Evolutionary conservation across 1,139 yeast species (phyloP).

Genomic region (Pichia sp.): DNA sequence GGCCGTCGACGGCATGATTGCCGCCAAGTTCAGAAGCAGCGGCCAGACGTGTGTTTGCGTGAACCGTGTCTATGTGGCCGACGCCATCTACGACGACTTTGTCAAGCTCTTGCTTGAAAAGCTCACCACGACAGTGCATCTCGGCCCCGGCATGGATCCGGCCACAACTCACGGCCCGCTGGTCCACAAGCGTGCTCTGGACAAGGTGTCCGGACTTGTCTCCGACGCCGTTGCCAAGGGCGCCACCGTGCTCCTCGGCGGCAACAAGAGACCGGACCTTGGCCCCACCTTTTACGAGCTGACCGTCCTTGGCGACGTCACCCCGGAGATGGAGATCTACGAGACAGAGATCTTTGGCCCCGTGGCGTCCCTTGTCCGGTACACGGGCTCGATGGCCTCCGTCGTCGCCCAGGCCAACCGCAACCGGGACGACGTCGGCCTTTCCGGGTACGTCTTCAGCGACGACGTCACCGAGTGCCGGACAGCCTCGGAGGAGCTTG

Average conservation of each 20-base stretch:
- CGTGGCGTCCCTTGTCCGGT: conserved; percentile 69
- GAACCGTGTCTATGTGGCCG: conserved; percentile 67
- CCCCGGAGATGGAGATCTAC: conserved; percentile 57
- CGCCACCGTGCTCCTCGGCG: conserved; percentile 61
- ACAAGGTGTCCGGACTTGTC: conserved; percentile 67
- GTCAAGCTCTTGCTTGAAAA: conserved; percentile 43
- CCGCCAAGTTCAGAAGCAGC: conserved; percentile 65
- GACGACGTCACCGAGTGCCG: conserved; percentile 57
- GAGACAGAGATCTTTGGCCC: conserved; percentile 90
- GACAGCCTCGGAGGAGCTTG: conserved; percentile 65
- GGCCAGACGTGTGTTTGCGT: conserved; percentile 88
- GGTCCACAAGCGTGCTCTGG: conserved; percentile 61
- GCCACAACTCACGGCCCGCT: conserved; percentile 78
- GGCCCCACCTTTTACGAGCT: conserved; percentile 77
- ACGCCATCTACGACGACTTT: conserved; percentile 57
- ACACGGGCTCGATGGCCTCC: conserved; percentile 51
- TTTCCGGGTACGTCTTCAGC: conserved; percentile 79
- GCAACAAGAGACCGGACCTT: conserved; percentile 57
- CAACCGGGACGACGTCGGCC: conserved; percentile 67
- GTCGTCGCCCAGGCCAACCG: conserved; percentile 5
- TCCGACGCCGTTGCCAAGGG: conserved; percentile 72
- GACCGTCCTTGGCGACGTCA: conserved; percentile 64
- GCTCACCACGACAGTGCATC: conserved; percentile 35
- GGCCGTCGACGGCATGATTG: conserved; percentile 70
- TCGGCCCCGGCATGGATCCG: conserved; percentile 72